Conservation (phyloP, 202 grass and related monocot genomes). For the Setaria viridis region DNA sequence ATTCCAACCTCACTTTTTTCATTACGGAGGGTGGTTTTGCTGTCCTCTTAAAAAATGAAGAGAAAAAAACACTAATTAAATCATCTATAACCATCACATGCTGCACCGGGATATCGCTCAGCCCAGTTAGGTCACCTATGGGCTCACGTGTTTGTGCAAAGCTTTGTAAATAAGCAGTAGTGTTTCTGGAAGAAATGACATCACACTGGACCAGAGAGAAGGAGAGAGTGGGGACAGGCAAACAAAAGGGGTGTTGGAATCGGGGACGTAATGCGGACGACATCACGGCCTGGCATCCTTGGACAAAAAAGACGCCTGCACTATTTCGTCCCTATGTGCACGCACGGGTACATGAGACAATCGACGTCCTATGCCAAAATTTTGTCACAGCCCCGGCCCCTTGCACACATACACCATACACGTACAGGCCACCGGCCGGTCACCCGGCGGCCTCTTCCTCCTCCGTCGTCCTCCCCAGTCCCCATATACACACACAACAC, state of each 20-base stretch:
- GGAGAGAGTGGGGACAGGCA: neutral
- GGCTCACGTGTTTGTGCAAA: neutral
- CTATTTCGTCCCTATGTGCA: slow-evolving; percentile 44
- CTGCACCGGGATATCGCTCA: too few relatives aligned
- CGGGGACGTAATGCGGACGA: slow-evolving; percentile 45
- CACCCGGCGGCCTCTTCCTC: neutral
- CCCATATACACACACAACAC: neutral
- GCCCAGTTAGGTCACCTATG: too few relatives aligned
- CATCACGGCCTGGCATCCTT: slow-evolving; percentile 39
- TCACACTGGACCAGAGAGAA: neutral
- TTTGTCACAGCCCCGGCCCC: slow-evolving; percentile 40
- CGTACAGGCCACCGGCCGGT: neutral
- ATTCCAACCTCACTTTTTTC: too few relatives aligned
- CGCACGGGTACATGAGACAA: slow-evolving; percentile 58
- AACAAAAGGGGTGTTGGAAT: slow-evolving; percentile 5
- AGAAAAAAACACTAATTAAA: too few relatives aligned
- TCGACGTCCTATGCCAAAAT: slow-evolving; percentile 56
- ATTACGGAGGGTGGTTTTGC: too few relatives aligned
- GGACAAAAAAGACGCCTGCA: slow-evolving; percentile 48
- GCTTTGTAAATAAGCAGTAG: neutral
- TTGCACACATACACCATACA: neutral
- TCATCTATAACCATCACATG: too few relatives aligned
- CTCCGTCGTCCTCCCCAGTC: slow-evolving; percentile 1
- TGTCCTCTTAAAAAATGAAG: too few relatives aligned
- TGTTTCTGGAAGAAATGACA: slow-evolving; percentile 34